Conservation (phyloP, 768 basidiomycete genomes). For the Mycena haematopus region DNA sequence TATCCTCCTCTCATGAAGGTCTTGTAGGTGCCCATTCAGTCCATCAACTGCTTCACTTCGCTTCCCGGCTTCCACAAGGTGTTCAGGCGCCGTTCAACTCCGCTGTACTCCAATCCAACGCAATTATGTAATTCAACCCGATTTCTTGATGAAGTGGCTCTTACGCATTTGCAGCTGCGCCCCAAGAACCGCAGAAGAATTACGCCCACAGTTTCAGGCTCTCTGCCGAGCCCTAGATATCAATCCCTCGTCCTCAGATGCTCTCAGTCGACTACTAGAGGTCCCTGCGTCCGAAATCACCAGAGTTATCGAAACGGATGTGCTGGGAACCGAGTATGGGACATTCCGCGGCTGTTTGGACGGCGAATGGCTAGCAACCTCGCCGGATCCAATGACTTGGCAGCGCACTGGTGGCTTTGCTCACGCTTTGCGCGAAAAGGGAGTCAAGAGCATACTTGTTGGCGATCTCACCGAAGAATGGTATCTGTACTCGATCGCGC, state of each 20-base stretch:
- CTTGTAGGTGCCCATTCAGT: constrained; percentile 72
- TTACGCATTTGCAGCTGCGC: constrained; percentile 43
- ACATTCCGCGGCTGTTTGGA: constrained; percentile 76
- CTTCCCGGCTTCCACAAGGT: constrained; percentile 64
- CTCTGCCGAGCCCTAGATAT: constrained; percentile 63
- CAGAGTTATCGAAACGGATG: constrained; percentile 62
- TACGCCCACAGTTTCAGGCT: constrained; percentile 67
- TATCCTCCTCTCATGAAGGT: not conserved
- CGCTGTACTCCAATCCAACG: constrained; percentile 76
- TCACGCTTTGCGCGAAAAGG: constrained; percentile 56
- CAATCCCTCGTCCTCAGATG: constrained; percentile 56
- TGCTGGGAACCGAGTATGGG: constrained; percentile 56
- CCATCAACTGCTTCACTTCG: constrained; percentile 76
- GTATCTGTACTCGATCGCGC: constrained; percentile 78
- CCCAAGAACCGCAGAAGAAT: constrained; percentile 65
- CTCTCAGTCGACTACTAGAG: constrained; percentile 59
- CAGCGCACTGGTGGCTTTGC: constrained; percentile 70
- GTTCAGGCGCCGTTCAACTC: constrained; percentile 67
- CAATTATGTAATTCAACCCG: constrained; percentile 55
- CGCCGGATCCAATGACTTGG: constrained; percentile 69
- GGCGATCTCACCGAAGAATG: constrained; percentile 79
- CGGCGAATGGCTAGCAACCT: constrained; percentile 59
- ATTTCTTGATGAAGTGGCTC: not conserved
- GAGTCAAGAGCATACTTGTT: constrained; percentile 65
- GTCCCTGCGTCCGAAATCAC: constrained; percentile 59